Evolutionary conservation across 345 rosid species (phyloP).

Genomic region (Turritis glabra): DNA sequence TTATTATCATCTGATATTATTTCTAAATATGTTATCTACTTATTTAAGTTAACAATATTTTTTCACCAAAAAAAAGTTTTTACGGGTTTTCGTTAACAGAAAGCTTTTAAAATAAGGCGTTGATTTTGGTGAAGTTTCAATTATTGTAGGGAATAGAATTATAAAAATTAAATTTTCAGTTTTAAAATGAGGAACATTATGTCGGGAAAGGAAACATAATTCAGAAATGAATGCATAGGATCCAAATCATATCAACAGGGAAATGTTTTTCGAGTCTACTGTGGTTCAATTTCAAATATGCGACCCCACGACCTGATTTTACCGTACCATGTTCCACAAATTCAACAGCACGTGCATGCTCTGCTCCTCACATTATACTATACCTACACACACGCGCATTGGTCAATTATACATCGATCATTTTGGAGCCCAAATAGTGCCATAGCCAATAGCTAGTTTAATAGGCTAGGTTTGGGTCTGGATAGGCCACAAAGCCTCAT

Average conservation of each 20-base stretch:
- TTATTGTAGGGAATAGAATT: neutral
- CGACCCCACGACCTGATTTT: slow-evolving; percentile 37
- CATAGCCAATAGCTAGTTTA: slow-evolving; percentile 19
- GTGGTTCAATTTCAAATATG: slow-evolving; percentile 12
- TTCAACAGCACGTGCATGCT: slow-evolving; percentile 20
- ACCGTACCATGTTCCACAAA: slow-evolving; percentile 29
- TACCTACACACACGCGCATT: slow-evolving; percentile 15
- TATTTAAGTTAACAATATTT: too few relatives aligned
- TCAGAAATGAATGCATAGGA: slow-evolving; percentile 32
- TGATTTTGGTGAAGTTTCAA: neutral
- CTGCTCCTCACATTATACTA: slow-evolving; percentile 7
- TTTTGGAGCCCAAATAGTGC: neutral
- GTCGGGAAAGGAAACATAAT: slow-evolving; percentile 14
- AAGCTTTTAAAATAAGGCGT: neutral
- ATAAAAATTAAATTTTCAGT: neutral
- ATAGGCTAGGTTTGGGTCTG: slow-evolving; percentile 3
- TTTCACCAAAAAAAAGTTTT: neutral
- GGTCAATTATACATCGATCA: slow-evolving; percentile 25
- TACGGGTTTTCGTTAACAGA: neutral
- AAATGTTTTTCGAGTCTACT: slow-evolving; percentile 2
- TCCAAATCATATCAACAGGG: slow-evolving; percentile 25
- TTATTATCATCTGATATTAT: too few relatives aligned
- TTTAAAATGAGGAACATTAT: neutral
- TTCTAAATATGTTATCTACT: too few relatives aligned
- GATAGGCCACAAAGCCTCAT: neutral